Evolutionary conservation across 805 yeast species (phyloP).

Genomic region (Kockiozyma suomiensis): DNA sequence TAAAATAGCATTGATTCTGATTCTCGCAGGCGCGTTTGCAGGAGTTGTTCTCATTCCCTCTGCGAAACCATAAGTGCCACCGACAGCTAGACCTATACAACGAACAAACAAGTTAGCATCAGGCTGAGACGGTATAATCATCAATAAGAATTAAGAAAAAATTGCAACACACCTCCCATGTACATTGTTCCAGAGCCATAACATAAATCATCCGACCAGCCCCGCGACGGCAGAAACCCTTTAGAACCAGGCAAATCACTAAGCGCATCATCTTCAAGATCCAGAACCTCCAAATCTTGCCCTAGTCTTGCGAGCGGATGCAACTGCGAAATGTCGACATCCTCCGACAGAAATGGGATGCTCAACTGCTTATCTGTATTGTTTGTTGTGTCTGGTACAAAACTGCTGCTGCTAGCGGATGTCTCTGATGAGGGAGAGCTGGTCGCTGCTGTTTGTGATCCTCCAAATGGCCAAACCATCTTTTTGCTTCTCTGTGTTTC

Average conservation of each 20-base stretch:
- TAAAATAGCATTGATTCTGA: conserved; percentile 84
- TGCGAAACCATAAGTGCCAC: conserved; percentile 85
- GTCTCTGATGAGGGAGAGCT: not conserved
- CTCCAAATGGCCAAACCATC: conserved; percentile 16
- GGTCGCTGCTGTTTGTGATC: conserved; percentile 7
- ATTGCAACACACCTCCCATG: conserved; percentile 48
- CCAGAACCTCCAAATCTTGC: conserved; percentile 72
- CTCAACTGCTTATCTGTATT: not conserved
- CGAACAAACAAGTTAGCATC: too few relatives aligned
- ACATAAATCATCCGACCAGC: conserved; percentile 96
- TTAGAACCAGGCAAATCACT: conserved; percentile 82
- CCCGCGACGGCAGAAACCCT: conserved; percentile 92
- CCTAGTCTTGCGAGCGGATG: conserved; percentile 38
- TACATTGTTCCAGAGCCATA: conserved; percentile 97
- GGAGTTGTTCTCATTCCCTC: conserved; percentile 85
- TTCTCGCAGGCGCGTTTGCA: conserved; percentile 70
- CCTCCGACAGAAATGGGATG: conserved; percentile 23
- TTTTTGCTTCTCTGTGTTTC: conserved; percentile 5
- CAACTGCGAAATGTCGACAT: conserved; percentile 29
- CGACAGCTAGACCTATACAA: conserved; percentile 72
- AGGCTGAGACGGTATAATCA: too few relatives aligned
- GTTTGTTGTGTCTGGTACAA: not conserved
- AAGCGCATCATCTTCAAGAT: conserved; percentile 81
- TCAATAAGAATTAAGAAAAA: not conserved
- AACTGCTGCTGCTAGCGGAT: not conserved